Evolutionary conservation across 129 eudicot genomes (phyloP), one percentile per base, ranked within the genome.

Genomic region (Silybum marianum): DNA sequence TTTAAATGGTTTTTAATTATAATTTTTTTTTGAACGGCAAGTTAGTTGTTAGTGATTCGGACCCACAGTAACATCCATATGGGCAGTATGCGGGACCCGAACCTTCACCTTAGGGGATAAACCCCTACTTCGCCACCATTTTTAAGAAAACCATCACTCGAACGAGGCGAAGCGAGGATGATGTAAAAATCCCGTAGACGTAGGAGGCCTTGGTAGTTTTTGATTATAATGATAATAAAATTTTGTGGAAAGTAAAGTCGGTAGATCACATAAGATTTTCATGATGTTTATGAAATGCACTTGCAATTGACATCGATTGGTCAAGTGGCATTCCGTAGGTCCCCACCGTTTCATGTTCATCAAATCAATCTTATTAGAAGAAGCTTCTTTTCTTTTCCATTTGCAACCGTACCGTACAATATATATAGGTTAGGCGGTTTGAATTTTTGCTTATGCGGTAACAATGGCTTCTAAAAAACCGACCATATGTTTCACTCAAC

Each of bases 191-290:
- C n/a, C n/a, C n/a, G n/a, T n/a, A n/a, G n/a, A n/a, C n/a, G n/a
- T n/a, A n/a, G n/a, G n/a, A n/a, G n/a, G n/a, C n/a, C n/a, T n/a
- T n/a, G n/a, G n/a, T n/a, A n/a, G n/a, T n/a, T n/a, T n/a, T n/a
- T n/a, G n/a, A n/a, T n/a, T n/a, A n/a, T 6, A 6, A 38, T 18
- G 63, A 51, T 51, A 4, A 3, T n/a, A 18, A 58, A 54, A 58
- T 3, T 6, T 58, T 58, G 6, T 7, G 1, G 66, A 58, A 58
- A 58, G 66, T 58, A 58, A 58, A 58, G 66, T 58, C 66, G 66
- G 66, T 58, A 58, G 66, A 58, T 58, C 66, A 58, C 23, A 58
- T 58, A 58, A 58, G 66, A 58, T 58, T 58, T 24, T 58, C 66
- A 58, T 58, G 23, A 58, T 58, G 66, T 58, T 58, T 58, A 5